A percentile compares a stretch with the other conserved stretches of the same genome.
Evolutionary conservation across 441 rosid genomes (phyloP).

Genomic region (Populus hybrid): DNA sequence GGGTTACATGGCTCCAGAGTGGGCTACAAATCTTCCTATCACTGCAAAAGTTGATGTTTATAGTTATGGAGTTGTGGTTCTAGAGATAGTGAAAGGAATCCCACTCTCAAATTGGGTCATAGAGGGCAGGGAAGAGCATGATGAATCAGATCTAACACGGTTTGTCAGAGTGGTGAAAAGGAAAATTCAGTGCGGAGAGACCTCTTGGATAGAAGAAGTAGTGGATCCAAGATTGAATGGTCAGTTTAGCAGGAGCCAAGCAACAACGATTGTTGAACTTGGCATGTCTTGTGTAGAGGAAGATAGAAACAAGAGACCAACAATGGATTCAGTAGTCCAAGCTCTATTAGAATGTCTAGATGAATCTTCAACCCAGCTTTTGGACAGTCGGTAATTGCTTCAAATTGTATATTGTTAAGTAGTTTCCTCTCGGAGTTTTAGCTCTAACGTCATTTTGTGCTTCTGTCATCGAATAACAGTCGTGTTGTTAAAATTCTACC

Average conservation of each 20-base stretch:
- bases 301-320: slow-evolving; percentile 30
- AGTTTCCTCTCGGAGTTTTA: too few relatives aligned
- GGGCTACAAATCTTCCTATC: too few relatives aligned
- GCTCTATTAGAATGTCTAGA: slow-evolving; percentile 30
- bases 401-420: too few relatives aligned
- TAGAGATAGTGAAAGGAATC: slow-evolving; percentile 31
- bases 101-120: slow-evolving; percentile 3
- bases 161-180: slow-evolving; percentile 18
- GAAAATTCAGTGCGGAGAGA: not conserved
- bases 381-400: not conserved
- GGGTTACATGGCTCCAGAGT: too few relatives aligned
- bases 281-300: slow-evolving; percentile 32
- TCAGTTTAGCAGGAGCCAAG: not conserved
- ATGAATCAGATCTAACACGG: slow-evolving; percentile 20
- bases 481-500: too few relatives aligned
- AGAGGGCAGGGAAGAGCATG: slow-evolving; percentile 12
- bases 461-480: too few relatives aligned
- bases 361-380: not conserved
- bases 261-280: slow-evolving; percentile 15
- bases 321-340: slow-evolving; percentile 36
- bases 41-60: too few relatives aligned
- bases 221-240: slow-evolving; percentile 18
- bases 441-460: too few relatives aligned
- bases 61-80: slow-evolving; percentile 36
- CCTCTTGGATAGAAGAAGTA: slow-evolving; percentile 13